Evolutionary conservation across 371 early-diverging fungal species (phyloP).

Genomic region (Blakeslea trispora): DNA sequence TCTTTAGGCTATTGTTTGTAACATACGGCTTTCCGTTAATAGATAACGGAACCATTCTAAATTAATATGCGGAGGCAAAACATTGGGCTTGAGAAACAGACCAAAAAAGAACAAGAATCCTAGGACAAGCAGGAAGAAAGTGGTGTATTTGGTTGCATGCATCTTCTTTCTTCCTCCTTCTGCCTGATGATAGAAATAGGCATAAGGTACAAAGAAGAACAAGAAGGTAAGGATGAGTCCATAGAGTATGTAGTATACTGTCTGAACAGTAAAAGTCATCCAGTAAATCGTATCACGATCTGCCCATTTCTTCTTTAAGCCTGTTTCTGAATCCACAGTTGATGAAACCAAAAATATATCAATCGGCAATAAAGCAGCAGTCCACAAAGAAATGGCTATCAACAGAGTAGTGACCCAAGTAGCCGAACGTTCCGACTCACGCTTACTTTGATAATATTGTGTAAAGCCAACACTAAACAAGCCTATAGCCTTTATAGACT

Average conservation of each 20-base stretch:
- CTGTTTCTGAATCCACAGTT: slow-evolving; percentile 54
- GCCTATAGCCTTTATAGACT: slow-evolving; percentile 34
- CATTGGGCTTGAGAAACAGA: slow-evolving; percentile 36
- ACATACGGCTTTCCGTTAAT: slow-evolving; percentile 41
- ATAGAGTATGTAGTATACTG: slow-evolving; percentile 53
- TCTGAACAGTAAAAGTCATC: slow-evolving; percentile 40
- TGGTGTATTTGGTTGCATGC: slow-evolving; percentile 38
- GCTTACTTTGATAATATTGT: slow-evolving; percentile 45
- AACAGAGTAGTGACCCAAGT: slow-evolving; percentile 41
- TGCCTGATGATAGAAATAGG: slow-evolving; percentile 60
- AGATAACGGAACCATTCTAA: slow-evolving; percentile 47
- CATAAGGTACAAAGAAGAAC: slow-evolving; percentile 54
- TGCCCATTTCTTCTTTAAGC: slow-evolving; percentile 63
- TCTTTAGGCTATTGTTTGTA: background rate
- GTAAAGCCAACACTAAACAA: slow-evolving; percentile 49
- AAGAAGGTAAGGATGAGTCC: slow-evolving; percentile 41
- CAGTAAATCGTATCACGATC: slow-evolving; percentile 46
- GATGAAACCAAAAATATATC: slow-evolving; percentile 65
- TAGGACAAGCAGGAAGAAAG: slow-evolving; percentile 30
- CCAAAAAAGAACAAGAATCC: slow-evolving; percentile 38
- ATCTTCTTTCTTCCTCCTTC: slow-evolving; percentile 28
- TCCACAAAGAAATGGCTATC: slow-evolving; percentile 45
- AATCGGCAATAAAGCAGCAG: slow-evolving; percentile 55
- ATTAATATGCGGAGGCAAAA: slow-evolving; percentile 36
- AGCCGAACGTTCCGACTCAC: slow-evolving; percentile 46